Base-by-base conservation (phyloP, 352 stramenopile species). In the Phytophthora sp. region DNA sequence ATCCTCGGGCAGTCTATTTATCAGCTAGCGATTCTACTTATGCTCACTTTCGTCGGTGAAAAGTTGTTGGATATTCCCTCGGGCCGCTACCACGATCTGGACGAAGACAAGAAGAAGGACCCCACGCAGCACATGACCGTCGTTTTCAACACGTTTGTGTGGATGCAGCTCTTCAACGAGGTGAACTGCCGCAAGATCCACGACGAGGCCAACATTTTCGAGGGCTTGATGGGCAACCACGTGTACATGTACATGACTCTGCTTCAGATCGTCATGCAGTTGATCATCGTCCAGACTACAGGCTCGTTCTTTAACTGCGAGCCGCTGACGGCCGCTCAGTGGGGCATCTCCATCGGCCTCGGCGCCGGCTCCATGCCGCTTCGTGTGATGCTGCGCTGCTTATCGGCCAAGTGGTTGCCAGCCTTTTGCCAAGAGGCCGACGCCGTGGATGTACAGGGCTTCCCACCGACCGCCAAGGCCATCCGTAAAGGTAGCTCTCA, bases 131-230 rank as follows among this genome's bases (percentile, higher is more conserved):
- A 99, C 80, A 98, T 97, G 79, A 99, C 96, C 2, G 80, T 99
- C 53, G 64, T 99, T 43, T 99, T 99, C 84, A 99, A 99, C 73
- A 92, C 94, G 12, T 99, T 99, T 69, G 96, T 99, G 23, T 98
- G 98, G 77, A 91, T 97, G 62, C 95, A 99, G 85, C 84, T 99
- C 26, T 99, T 91, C 56, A 95, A 95, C 49, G 80, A 95, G 65
- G 53, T 95, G 48, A 92, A 92, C 58, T 89, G 74, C 62, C 82
- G 83, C 34, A 92, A 92, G 53, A 92, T 91, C 65, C 75, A 92
- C 76, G 81, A 94, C 51, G 85, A 92, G 69, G 88, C 90, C 69
- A 99, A 99, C 73, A 77, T 99, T 12, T 96, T 99, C 56, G 76
- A 80, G 4, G 95, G 94, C n/a, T 78, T 99, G 18, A 43, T 86